Percentiles rank a stretch among this genome's conserved stretches.
These are phyloP conservation scores for Detonula confervacea DNA, from an alignment of 352 stramenopile genomes.

Conservation along the genomic window DNA sequence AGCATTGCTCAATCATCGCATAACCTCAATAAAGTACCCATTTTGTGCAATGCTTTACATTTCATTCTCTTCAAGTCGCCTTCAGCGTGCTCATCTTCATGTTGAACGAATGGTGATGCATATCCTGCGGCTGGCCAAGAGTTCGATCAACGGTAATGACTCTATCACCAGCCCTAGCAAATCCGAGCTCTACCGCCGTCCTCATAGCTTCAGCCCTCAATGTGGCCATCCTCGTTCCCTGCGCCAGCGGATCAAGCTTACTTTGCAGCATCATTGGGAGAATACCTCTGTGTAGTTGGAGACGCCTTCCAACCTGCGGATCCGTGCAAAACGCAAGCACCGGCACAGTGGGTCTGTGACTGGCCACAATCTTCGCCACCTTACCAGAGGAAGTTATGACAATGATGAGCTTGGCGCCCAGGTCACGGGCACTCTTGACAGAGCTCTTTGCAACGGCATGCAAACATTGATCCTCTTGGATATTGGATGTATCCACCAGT, in stretches of 20 bases:
- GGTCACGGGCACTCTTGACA: slow-evolving; percentile 95
- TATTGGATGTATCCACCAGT: slow-evolving; percentile 27
- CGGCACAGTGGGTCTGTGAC: slow-evolving; percentile 93
- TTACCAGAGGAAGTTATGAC: slow-evolving; percentile 92
- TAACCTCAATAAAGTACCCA: too few relatives aligned
- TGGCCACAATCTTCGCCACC: slow-evolving; percentile 91
- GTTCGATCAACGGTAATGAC: slow-evolving; percentile 87
- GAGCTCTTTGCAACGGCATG: slow-evolving; percentile 93
- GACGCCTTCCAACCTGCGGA: slow-evolving; percentile 89
- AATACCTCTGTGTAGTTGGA: slow-evolving; percentile 89
- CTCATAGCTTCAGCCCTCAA: slow-evolving; percentile 89
- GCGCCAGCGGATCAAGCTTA: slow-evolving; percentile 77
- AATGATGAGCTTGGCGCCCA: slow-evolving; percentile 94
- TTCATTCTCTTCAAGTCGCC: too few relatives aligned
- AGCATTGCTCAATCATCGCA: too few relatives aligned
- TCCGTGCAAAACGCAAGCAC: slow-evolving; percentile 84
- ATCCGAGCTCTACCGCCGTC: slow-evolving; percentile 91
- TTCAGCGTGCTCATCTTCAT: too few relatives aligned
- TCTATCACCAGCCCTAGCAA: slow-evolving; percentile 88
- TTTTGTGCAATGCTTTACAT: too few relatives aligned
- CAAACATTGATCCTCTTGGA: slow-evolving; percentile 73
- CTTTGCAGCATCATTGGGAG: slow-evolving; percentile 61
- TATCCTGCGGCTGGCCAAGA: slow-evolving; percentile 58
- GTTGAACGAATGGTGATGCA: slow-evolving; percentile 67
- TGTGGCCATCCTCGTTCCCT: slow-evolving; percentile 81